A percentile compares a stretch with the other conserved stretches of the same genome.
These are phyloP conservation scores for Orbilia quercus DNA, from an alignment of 2,329 filamentous ascomycete genomes.

Conservation along the genomic window DNA sequence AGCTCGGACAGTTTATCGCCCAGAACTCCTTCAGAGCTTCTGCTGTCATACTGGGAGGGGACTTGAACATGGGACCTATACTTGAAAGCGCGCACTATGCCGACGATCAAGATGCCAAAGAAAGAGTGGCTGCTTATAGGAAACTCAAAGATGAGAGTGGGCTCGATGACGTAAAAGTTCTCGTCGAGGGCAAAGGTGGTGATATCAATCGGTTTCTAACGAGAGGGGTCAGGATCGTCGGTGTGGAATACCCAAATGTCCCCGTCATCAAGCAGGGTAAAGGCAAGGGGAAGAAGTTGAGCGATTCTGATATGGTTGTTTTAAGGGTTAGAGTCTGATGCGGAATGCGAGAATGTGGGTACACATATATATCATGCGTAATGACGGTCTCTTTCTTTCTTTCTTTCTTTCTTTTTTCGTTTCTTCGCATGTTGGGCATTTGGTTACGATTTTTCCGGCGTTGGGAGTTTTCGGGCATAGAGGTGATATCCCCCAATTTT, in stretches of 20 bases:
- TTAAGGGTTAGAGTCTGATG: slow-evolving; percentile 35
- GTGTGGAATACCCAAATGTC: slow-evolving; percentile 40
- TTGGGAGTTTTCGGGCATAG: slow-evolving; percentile 46
- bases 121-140: slow-evolving; percentile 47
- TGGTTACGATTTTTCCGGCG: slow-evolving; percentile 13
- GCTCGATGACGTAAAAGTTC: slow-evolving; percentile 46
- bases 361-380: no score
- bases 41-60: slow-evolving; percentile 41
- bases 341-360: not conserved
- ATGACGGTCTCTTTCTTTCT: not conserved
- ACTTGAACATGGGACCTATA: slow-evolving; percentile 51
- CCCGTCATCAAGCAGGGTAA: slow-evolving; percentile 34
- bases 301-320: slow-evolving; percentile 52
- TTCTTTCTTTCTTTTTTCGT: slow-evolving; percentile 11
- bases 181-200: slow-evolving; percentile 46
- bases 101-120: slow-evolving; percentile 37
- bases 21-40: slow-evolving; percentile 52
- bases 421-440: slow-evolving; percentile 1
- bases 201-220: slow-evolving; percentile 54
- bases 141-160: slow-evolving; percentile 40
- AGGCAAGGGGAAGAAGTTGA: slow-evolving; percentile 48
- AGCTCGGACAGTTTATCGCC: slow-evolving; percentile 52
- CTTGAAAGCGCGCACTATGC: slow-evolving; percentile 49
- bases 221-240: slow-evolving; percentile 36
- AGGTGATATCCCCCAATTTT: slow-evolving; percentile 15